These are phyloP conservation scores for Aspergillus proliferans DNA, from an alignment of 2,329 filamentous ascomycete species.

Conservation along the genomic window DNA sequence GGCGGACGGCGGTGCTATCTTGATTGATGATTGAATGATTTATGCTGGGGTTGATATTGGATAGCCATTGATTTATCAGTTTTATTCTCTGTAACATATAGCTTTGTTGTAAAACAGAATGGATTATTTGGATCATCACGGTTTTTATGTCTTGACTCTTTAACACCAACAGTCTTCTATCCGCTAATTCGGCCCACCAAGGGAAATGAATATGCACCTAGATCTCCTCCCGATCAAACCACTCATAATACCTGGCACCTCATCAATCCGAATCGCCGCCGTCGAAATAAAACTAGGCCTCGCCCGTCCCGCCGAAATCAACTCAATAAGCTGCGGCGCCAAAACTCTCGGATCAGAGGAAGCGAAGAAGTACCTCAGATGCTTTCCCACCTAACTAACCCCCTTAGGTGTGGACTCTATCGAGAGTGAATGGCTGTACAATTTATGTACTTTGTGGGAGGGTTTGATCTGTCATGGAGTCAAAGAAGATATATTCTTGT, in stretches of 20 bases:
- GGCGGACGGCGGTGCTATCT: slow-evolving; percentile 53
- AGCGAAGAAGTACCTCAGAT: too few relatives aligned
- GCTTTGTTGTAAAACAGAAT: too few relatives aligned
- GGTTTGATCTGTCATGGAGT: too few relatives aligned
- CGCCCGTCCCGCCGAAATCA: background rate
- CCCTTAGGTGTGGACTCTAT: too few relatives aligned
- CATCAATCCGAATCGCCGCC: background rate
- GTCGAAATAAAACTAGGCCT: background rate
- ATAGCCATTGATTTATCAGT: background rate
- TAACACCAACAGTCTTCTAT: too few relatives aligned
- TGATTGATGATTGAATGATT: slow-evolving; percentile 55
- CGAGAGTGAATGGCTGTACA: too few relatives aligned
- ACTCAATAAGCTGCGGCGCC: background rate
- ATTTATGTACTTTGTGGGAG: too few relatives aligned
- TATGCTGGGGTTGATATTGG: background rate
- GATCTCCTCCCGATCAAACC: background rate
- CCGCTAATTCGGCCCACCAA: background rate
- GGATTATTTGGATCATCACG: too few relatives aligned
- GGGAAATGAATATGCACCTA: background rate
- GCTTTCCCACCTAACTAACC: too few relatives aligned
- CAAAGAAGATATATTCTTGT: too few relatives aligned
- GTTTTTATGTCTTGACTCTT: too few relatives aligned
- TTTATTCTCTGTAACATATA: background rate
- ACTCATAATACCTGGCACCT: background rate
- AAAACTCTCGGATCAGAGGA: background rate